Conservation (phyloP, 768 basidiomycete genomes). For the Lactifluus pinguis region DNA sequence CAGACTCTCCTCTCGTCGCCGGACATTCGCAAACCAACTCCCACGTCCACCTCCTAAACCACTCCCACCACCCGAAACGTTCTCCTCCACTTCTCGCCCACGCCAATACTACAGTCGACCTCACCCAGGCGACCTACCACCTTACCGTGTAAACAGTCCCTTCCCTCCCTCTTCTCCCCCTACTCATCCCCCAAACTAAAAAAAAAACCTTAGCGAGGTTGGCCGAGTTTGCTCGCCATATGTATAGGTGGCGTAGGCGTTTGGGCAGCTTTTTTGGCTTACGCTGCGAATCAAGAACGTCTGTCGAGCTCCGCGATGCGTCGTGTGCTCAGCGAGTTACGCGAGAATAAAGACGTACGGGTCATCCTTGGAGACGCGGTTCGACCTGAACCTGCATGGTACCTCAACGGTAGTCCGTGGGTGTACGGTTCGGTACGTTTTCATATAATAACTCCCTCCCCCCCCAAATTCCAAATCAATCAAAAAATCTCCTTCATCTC, state of each 20-base stretch:
- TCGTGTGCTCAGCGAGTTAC: constrained; percentile 52
- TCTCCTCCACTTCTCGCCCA: constrained; percentile 37
- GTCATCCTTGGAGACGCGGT: constrained; percentile 57
- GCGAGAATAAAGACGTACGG: constrained; percentile 40
- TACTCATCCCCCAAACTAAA: no score
- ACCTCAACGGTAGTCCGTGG: constrained; percentile 67
- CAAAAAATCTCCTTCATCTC: neutral
- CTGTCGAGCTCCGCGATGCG: constrained; percentile 67
- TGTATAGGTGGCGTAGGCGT: constrained; percentile 45
- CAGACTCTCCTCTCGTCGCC: neutral
- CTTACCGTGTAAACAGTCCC: constrained; percentile 28
- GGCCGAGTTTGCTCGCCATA: constrained; percentile 49
- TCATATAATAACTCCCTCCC: neutral
- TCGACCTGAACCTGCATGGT: constrained; percentile 58
- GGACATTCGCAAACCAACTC: constrained; percentile 9
- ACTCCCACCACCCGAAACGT: constrained; percentile 27
- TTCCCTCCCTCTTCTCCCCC: no score
- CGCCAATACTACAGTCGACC: constrained; percentile 38
- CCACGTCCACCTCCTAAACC: constrained; percentile 17
- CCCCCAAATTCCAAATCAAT: neutral
- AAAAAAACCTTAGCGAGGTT: constrained; percentile 28
- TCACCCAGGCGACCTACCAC: constrained; percentile 33
- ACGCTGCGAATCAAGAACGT: constrained; percentile 69
- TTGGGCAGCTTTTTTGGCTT: constrained; percentile 62
- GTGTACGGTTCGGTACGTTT: constrained; percentile 56